These are phyloP conservation scores for Paraurostyla sp. DNA, from an alignment of 73 alveolate genomes.

Conservation along the genomic window DNA sequence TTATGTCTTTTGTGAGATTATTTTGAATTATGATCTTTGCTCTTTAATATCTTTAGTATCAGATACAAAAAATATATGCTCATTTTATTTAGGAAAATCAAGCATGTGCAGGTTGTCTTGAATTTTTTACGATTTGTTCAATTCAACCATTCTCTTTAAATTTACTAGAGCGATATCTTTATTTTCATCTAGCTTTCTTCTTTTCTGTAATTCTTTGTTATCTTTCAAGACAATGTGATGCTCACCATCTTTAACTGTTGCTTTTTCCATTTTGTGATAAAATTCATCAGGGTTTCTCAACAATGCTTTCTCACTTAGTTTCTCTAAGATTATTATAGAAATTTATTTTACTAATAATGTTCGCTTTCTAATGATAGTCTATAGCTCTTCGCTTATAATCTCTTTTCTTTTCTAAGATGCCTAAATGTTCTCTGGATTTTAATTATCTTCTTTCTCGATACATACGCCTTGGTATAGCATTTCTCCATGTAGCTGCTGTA, in stretches of 20 bases:
- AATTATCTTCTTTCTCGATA: constrained; percentile 89
- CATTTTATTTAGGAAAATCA: constrained; percentile 57
- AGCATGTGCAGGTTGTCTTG: constrained; percentile 49
- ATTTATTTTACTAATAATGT: constrained; percentile 57
- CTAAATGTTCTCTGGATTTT: constrained; percentile 82
- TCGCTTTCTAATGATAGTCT: constrained; percentile 85
- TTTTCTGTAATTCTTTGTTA: background rate
- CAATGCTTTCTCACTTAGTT: constrained; percentile 84
- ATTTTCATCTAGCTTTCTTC: constrained; percentile 36
- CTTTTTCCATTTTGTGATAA: constrained; percentile 89
- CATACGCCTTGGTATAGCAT: constrained; percentile 85
- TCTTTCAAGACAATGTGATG: background rate
- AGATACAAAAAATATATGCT: constrained; percentile 56
- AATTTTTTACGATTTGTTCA: constrained; percentile 55
- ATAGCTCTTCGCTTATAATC: constrained; percentile 92
- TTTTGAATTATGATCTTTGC: background rate
- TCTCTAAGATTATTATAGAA: constrained; percentile 33
- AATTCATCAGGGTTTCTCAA: constrained; percentile 92
- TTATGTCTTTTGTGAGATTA: too few relatives aligned
- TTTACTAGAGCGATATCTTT: constrained; percentile 49
- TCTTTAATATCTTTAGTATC: constrained; percentile 25
- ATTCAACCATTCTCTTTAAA: constrained; percentile 58
- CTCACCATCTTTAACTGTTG: constrained; percentile 50
- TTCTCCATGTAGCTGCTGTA: constrained; percentile 70
- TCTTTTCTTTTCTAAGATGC: constrained; percentile 89